Conservation (phyloP, 768 basidiomycete genomes). For the Rhizopogon vulgaris region DNA sequence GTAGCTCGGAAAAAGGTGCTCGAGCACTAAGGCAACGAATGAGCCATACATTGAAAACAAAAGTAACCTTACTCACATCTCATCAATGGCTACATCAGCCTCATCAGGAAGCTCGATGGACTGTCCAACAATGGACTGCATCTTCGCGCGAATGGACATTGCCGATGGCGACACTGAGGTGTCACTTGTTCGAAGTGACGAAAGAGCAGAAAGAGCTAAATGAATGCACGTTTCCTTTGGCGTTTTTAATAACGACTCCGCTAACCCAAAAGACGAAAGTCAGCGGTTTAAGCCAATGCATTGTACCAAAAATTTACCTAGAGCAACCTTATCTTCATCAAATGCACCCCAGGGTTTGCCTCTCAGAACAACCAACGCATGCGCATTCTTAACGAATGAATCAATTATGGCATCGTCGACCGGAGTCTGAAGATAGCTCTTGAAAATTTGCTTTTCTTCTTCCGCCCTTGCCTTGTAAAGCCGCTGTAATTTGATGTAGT, state of each 20-base stretch:
- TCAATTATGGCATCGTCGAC: slow-evolving; percentile 55
- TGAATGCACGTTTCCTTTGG: slow-evolving; percentile 64
- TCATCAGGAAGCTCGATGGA: slow-evolving; percentile 47
- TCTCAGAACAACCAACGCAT: slow-evolving; percentile 60
- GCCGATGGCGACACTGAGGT: slow-evolving; percentile 33
- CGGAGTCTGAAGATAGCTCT: slow-evolving; percentile 38
- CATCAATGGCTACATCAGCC: slow-evolving; percentile 59
- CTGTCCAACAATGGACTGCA: slow-evolving; percentile 43
- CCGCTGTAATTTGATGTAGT: slow-evolving; percentile 80
- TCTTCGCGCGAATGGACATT: slow-evolving; percentile 48
- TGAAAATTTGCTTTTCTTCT: slow-evolving; percentile 56
- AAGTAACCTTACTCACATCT: slow-evolving; percentile 53
- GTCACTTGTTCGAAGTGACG: slow-evolving; percentile 22
- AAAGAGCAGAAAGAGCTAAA: slow-evolving; percentile 64
- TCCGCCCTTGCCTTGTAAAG: slow-evolving; percentile 77
- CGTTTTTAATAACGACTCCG: slow-evolving; percentile 25
- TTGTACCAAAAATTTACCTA: slow-evolving; percentile 35
- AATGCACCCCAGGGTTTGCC: slow-evolving; percentile 58
- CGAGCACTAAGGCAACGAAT: slow-evolving; percentile 47
- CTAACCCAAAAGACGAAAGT: not conserved
- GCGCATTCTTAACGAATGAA: slow-evolving; percentile 74
- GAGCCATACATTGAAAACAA: not conserved
- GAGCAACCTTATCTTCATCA: slow-evolving; percentile 39
- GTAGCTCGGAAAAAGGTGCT: slow-evolving; percentile 77
- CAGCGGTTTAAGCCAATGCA: not conserved